phyloP scores from a whole-genome alignment of 2,329 filamentous ascomycete genomes.

The Claviceps sp. region DNA sequence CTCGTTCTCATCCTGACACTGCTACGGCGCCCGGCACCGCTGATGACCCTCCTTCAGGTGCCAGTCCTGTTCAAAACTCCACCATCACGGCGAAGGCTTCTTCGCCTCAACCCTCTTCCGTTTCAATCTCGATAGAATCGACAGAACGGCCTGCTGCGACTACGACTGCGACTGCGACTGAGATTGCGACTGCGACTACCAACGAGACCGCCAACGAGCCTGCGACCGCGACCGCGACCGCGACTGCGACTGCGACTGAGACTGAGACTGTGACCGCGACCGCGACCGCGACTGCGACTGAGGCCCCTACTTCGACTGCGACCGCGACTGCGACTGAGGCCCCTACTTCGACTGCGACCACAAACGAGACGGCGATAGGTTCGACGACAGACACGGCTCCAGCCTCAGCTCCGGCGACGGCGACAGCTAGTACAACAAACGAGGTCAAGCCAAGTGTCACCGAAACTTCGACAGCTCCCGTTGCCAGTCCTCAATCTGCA shows the following conservation, averaged over 20 bases:
- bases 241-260: neutral
- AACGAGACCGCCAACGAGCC: neutral
- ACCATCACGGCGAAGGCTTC: neutral
- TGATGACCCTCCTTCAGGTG: constrained; percentile 7
- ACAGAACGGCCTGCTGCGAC: neutral
- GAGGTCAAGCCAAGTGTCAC: neutral
- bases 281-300: neutral
- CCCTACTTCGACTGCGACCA: neutral
- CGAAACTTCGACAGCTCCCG: neutral
- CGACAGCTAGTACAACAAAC: neutral
- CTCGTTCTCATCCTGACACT: constrained; percentile 3
- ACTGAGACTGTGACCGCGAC: neutral
- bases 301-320: neutral
- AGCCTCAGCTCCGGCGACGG: neutral
- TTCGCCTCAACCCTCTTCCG: constrained; percentile 3
- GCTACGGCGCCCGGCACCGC: constrained; percentile 2
- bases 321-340: neutral
- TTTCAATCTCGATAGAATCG: neutral
- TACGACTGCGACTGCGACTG: neutral
- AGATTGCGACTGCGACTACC: neutral
- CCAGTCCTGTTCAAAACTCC: constrained; percentile 2
- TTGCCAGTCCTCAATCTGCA: constrained; percentile 3
- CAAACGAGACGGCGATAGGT: neutral
- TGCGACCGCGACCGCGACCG: neutral
- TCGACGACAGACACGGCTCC: neutral